Base-by-base conservation (phyloP, 164 flowering plant genomes). In the Chimonanthus salicifolius region DNA sequence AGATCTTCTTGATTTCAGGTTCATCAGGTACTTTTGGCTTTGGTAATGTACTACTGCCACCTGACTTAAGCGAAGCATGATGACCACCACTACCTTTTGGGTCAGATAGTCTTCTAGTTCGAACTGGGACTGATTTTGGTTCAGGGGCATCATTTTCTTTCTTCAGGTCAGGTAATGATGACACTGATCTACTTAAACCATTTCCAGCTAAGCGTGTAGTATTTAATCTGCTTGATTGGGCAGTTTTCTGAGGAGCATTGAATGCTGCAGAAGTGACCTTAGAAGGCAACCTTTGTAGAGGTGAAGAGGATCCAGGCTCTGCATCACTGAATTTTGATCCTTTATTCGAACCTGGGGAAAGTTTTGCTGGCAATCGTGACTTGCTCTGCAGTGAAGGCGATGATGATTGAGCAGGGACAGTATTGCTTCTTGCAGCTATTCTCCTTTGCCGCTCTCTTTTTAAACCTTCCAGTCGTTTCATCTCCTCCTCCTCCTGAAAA, bases 391-490 rank as follows among this genome's bases (percentile, higher is more conserved):
- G 89, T 62, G 88, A 81, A 68, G 83, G 68, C 43, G 73, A 46
- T 16, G 84, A 51, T 65, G 90, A 76, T 68, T 83, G 84, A 69
- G 83, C 76, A 71, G 87, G 47, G 47, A 58, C 71, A 11, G 87
- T 72, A 75, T 80, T 75, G 60, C 86, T 84, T 82, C 89, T 86
- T 47, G 95, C 92, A 58, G 94, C 89, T 77, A 96, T 96, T 83
- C 99, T 88, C 84, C 88, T 92, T 84, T 94, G 95, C 73, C 99
- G 85, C 75, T 88, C 92, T 68, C 83, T 64, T 83, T 96, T 96
- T 75, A 93, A 78, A 70, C 90, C 87, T 84, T 90, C 95, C 33
- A 90, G 76, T 58, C 97, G 83, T 78, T 82, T 92, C 44, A 62
- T 58, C 47, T 85, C 85, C 80, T 87, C 97, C 78, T 88, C 94